Conservation (phyloP, 148 eudicot genomes). For the Arctostaphylos glauca region DNA sequence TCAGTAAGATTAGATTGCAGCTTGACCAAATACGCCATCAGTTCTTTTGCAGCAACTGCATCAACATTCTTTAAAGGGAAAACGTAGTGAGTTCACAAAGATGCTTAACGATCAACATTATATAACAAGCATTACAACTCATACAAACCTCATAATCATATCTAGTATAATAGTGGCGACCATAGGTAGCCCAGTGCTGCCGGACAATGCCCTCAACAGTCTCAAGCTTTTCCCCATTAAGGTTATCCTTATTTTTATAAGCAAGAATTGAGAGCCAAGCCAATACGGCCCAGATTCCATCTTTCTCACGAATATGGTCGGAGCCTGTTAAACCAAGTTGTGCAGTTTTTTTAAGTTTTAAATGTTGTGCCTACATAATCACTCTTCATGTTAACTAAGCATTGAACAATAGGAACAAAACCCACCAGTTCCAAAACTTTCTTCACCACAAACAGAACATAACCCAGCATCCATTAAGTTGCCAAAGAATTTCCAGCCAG, state of each 20-base stretch:
- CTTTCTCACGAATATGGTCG: slow-evolving; percentile 94
- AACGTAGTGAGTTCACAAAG: slow-evolving; percentile 14
- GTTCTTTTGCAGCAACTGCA: slow-evolving; percentile 85
- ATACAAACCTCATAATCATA: slow-evolving; percentile 83
- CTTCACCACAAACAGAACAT: slow-evolving; percentile 96
- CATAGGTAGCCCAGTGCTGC: slow-evolving; percentile 89
- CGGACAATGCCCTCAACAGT: slow-evolving; percentile 94
- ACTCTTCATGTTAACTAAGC: background rate
- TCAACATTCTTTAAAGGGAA: slow-evolving; percentile 70
- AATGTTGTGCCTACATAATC: background rate
- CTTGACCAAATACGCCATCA: slow-evolving; percentile 86
- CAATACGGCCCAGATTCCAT: slow-evolving; percentile 98
- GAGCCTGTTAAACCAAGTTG: slow-evolving; percentile 50
- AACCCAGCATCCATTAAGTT: slow-evolving; percentile 96
- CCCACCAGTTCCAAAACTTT: slow-evolving; percentile 97
- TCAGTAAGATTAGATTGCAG: slow-evolving; percentile 68
- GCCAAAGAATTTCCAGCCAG: slow-evolving; percentile 99
- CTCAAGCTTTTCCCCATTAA: slow-evolving; percentile 72
- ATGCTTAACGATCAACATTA: background rate
- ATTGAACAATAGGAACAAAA: background rate
- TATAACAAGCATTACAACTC: background rate
- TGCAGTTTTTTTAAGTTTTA: background rate
- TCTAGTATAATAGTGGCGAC: slow-evolving; percentile 92
- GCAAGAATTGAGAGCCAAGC: slow-evolving; percentile 96
- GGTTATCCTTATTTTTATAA: slow-evolving; percentile 70